phyloP scores from a whole-genome alignment of 257 asterid species.

The Primulina eburnea region DNA sequence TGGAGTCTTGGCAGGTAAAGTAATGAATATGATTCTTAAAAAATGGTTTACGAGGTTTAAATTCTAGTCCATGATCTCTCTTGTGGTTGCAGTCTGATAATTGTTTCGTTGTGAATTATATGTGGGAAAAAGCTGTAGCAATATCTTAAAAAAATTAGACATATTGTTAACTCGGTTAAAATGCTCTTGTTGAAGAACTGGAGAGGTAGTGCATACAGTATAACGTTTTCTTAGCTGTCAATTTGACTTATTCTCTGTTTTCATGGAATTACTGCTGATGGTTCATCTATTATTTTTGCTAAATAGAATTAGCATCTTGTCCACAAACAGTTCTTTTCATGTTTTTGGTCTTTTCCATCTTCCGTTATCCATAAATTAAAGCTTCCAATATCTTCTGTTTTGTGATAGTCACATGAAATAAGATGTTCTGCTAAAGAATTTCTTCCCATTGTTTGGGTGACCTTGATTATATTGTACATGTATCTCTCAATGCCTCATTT shows the following conservation, averaged over 20 bases:
- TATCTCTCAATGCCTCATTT: not conserved
- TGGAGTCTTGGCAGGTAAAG: constrained; percentile 91
- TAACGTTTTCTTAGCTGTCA: not conserved
- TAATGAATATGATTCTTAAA: not conserved
- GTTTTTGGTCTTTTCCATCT: no score
- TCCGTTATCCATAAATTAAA: no score
- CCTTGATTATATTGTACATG: not conserved
- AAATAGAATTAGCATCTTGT: no score
- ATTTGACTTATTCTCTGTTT: not conserved
- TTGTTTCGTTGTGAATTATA: no score
- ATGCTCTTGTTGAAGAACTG: not conserved
- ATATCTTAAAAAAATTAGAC: no score
- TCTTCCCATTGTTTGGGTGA: not conserved
- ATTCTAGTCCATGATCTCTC: no score
- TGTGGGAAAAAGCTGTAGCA: no score
- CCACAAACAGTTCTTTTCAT: no score
- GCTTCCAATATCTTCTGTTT: not conserved
- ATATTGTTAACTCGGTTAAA: no score
- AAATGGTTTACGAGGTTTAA: not conserved
- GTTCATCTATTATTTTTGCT: no score
- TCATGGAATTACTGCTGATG: not conserved
- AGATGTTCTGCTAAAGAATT: not conserved
- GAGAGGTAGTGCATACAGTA: not conserved
- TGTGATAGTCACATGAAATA: not conserved
- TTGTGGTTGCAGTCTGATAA: no score